These are phyloP conservation scores for Pythium oligandrum DNA, from an alignment of 352 stramenopile genomes.

Conservation along the genomic window DNA sequence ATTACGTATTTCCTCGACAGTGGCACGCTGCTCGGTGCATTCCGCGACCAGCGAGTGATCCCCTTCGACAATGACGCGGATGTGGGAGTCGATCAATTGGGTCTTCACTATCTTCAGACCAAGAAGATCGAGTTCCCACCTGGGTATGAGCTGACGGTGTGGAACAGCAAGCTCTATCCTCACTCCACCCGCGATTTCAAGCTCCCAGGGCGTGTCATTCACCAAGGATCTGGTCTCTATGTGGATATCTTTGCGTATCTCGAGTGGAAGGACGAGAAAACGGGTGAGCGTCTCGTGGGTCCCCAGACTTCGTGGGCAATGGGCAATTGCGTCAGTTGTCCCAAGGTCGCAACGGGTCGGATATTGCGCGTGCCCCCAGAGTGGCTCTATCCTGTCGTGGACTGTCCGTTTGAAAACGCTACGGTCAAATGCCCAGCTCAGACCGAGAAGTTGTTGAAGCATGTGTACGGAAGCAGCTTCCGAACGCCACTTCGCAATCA, in stretches of 20 bases:
- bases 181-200: conserved; percentile 13
- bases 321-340: conserved; percentile 2
- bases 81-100: conserved; percentile 14
- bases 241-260: conserved; percentile 27
- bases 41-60: conserved; percentile 22
- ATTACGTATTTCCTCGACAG: conserved; percentile 28
- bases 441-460: conserved; percentile 15
- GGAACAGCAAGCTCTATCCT: conserved; percentile 16
- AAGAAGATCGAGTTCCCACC: conserved; percentile 9
- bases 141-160: conserved; percentile 18
- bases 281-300: conserved; percentile 4
- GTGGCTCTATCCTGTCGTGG: conserved; percentile 21
- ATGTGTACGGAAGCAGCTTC: conserved; percentile 20
- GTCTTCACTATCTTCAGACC: conserved; percentile 8
- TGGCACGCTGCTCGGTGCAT: conserved; percentile 22
- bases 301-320: conserved; percentile 20
- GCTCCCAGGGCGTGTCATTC: conserved; percentile 18
- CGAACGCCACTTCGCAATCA: neutral
- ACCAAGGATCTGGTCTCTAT: conserved; percentile 20
- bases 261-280: conserved; percentile 10
- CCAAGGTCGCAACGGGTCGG: neutral
- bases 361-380: conserved; percentile 14
- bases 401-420: conserved; percentile 20
- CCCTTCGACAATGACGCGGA: conserved; percentile 18
- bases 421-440: conserved; percentile 20